A percentile compares a stretch with the other conserved stretches of the same genome.
These are phyloP conservation scores for Lantana camara DNA, from an alignment of 257 asterid genomes.

Conservation along the genomic window DNA sequence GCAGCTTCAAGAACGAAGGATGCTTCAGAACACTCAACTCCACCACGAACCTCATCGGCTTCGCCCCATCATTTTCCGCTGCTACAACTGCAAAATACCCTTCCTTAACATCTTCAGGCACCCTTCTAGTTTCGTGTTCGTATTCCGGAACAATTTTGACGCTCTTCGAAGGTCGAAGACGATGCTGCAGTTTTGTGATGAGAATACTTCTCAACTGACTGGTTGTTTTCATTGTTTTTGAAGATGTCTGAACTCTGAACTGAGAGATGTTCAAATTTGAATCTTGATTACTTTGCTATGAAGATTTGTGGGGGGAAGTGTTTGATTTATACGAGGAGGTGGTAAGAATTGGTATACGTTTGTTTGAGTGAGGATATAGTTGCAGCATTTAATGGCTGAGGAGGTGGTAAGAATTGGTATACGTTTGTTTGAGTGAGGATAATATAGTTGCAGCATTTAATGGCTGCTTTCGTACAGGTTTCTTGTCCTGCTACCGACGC, in stretches of 20 bases:
- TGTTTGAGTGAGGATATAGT: not conserved
- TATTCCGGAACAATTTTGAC: not conserved
- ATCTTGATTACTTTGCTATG: too few relatives aligned
- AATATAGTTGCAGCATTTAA: constrained; percentile 14
- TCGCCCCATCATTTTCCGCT: constrained; percentile 2
- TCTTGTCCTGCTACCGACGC: constrained; percentile 6
- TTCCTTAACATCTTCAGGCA: constrained; percentile 27
- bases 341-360: not conserved
- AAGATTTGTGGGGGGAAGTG: not conserved
- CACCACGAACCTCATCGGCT: constrained; percentile 22
- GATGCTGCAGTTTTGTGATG: constrained; percentile 6
- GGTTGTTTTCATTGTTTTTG: not conserved
- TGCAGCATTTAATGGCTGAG: constrained; percentile 9
- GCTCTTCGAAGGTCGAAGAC: not conserved
- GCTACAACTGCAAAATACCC: constrained; percentile 28
- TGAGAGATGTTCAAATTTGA: not conserved
- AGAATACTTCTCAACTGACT: not conserved
- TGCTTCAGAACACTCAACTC: constrained; percentile 17
- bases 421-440: too few relatives aligned
- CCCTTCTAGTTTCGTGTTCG: not conserved
- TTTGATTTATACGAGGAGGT: constrained; percentile 2
- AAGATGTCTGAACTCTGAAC: not conserved
- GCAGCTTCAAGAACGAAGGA: constrained; percentile 24
- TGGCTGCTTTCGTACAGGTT: not conserved
- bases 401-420: not conserved